These are phyloP conservation scores for Corrigiola litoralis DNA, from an alignment of 179 eudicot genomes.

Conservation along the genomic window DNA sequence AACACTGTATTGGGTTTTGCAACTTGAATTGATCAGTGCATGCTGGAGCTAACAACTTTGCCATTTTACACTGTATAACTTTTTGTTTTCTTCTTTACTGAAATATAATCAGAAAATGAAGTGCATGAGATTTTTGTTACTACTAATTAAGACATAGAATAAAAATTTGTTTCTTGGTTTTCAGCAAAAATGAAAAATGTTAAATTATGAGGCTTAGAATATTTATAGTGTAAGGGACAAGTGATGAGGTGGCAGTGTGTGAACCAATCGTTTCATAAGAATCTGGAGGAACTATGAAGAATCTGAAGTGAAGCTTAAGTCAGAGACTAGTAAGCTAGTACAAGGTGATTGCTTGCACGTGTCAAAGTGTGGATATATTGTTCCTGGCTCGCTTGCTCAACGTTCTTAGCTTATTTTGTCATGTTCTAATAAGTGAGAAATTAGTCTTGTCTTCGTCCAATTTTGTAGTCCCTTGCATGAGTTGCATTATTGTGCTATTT, in stretches of 20 bases:
- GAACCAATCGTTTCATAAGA: conserved; percentile 45
- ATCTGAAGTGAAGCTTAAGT: conserved; percentile 10
- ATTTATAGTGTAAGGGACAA: conserved; percentile 18
- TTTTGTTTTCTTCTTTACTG: background rate
- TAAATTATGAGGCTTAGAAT: conserved; percentile 33
- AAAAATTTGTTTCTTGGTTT: too few relatives aligned
- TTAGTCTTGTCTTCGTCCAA: background rate
- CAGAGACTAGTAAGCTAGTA: background rate
- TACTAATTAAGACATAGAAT: too few relatives aligned
- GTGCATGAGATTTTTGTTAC: background rate
- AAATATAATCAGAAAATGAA: background rate
- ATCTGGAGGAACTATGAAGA: conserved; percentile 30
- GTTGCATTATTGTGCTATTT: too few relatives aligned
- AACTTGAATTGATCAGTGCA: conserved; percentile 69
- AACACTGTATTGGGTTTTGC: conserved; percentile 46
- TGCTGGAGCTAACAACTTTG: conserved; percentile 66
- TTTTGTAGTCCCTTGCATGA: too few relatives aligned
- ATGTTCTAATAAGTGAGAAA: background rate
- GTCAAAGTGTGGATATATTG: conserved; percentile 26
- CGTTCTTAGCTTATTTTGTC: background rate
- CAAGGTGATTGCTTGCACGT: conserved; percentile 26
- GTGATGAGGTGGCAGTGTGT: conserved; percentile 46
- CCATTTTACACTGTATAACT: conserved; percentile 33
- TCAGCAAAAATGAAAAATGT: too few relatives aligned
- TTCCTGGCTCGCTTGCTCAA: conserved; percentile 11